Evolutionary conservation across 352 stramenopile species (phyloP).

Genomic region (Pythium grandisporangium): DNA sequence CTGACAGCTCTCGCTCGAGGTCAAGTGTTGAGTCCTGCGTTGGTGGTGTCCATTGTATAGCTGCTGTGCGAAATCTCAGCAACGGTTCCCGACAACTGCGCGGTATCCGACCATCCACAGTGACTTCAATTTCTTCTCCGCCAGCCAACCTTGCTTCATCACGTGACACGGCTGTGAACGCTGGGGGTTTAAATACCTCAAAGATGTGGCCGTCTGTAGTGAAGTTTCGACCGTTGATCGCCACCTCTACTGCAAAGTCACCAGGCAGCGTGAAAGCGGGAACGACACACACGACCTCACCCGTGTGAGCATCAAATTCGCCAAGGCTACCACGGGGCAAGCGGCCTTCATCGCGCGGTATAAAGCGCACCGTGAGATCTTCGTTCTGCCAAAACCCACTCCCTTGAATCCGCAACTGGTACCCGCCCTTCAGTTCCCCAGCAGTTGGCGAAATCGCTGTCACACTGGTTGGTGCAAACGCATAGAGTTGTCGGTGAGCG

Average conservation of each 20-base stretch:
- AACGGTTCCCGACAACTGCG: conserved; percentile 19
- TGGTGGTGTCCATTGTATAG: no score
- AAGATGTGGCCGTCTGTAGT: conserved; percentile 48
- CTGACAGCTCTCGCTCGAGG: no score
- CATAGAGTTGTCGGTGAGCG: conserved; percentile 29
- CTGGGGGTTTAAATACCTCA: conserved; percentile 36
- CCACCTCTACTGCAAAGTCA: conserved; percentile 59
- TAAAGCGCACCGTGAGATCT: conserved; percentile 73
- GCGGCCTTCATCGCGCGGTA: conserved; percentile 39
- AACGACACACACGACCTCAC: conserved; percentile 50
- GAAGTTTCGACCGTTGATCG: conserved; percentile 78
- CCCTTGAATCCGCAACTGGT: conserved; percentile 47
- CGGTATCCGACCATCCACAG: conserved; percentile 28
- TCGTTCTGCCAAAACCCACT: conserved; percentile 74
- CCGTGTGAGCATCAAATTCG: conserved; percentile 19
- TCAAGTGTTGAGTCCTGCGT: no score
- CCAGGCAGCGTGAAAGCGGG: conserved; percentile 55
- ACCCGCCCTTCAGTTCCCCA: conserved; percentile 44
- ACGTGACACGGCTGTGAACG: conserved; percentile 25
- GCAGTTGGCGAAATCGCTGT: conserved; percentile 28
- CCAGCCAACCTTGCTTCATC: conserved; percentile 23
- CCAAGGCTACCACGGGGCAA: conserved; percentile 40
- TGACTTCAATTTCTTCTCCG: conserved; percentile 24
- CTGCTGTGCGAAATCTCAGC: conserved; percentile 35
- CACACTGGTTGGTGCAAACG: conserved; percentile 53